phyloP scores from a whole-genome alignment of 2,329 filamentous ascomycete species.

The Tolypocladium tropicale region DNA sequence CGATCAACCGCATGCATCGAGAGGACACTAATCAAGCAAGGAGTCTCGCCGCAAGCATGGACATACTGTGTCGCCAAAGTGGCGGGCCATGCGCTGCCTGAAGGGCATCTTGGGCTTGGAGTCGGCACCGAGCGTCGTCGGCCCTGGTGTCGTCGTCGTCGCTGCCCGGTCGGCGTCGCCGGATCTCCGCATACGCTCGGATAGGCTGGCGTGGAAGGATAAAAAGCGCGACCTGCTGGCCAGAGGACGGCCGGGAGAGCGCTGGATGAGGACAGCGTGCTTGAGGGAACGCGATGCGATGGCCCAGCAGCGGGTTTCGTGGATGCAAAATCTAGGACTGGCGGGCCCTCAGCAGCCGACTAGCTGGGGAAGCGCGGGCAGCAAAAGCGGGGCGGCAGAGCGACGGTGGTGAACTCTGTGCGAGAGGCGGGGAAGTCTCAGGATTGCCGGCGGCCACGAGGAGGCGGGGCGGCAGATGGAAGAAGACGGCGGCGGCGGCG shows the following conservation, averaged over 20 bases:
- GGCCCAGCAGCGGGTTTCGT: background rate
- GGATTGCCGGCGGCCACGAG: background rate
- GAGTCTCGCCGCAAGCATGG: background rate
- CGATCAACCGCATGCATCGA: background rate
- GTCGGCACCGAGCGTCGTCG: background rate
- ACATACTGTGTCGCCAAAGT: constrained; percentile 37
- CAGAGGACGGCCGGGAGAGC: constrained; percentile 4
- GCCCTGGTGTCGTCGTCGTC: background rate
- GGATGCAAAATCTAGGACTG: background rate
- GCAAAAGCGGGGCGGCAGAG: background rate
- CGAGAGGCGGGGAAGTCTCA: background rate
- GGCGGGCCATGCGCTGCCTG: constrained; percentile 32
- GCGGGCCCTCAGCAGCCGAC: background rate
- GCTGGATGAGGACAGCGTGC: constrained; percentile 2
- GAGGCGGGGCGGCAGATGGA: background rate
- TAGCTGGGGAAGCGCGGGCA: background rate
- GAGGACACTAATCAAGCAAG: fast-evolving
- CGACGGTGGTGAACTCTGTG: background rate
- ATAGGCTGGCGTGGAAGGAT: constrained; percentile 1
- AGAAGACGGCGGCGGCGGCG: background rate
- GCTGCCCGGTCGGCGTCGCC: background rate
- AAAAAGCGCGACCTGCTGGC: constrained; percentile 2
- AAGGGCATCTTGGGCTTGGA: constrained; percentile 22
- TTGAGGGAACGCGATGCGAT: background rate
- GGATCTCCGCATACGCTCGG: background rate